phyloP scores from a whole-genome alignment of 2,329 filamentous ascomycete species.

The Hymenoscyphus occultus region DNA sequence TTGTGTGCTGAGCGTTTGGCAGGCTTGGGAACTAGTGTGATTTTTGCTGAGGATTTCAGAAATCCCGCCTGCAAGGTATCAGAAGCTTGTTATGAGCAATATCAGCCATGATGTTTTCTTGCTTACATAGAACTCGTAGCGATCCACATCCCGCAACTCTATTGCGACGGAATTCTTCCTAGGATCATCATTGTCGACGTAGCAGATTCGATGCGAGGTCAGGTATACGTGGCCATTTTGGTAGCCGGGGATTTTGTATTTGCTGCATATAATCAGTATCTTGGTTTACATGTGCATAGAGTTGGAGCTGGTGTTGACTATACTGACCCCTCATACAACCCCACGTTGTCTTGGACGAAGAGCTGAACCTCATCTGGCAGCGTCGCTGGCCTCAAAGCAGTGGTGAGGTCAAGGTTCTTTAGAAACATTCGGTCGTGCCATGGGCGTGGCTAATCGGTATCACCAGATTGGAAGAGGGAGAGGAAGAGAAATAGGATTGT shows the following conservation, averaged over 20 bases:
- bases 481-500: neutral
- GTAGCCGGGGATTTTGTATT: constrained; percentile 90
- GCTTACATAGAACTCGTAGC: constrained; percentile 80
- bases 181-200: constrained; percentile 85
- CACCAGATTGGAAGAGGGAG: neutral
- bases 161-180: constrained; percentile 80
- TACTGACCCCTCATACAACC: constrained; percentile 91
- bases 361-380: constrained; percentile 90
- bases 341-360: constrained; percentile 96
- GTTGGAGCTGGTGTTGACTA: neutral
- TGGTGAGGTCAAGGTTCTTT: constrained; percentile 92
- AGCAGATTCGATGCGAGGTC: constrained; percentile 93
- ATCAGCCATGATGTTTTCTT: neutral
- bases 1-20: constrained; percentile 61
- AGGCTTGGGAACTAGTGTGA: constrained; percentile 83
- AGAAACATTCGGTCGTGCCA: constrained; percentile 85
- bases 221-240: constrained; percentile 96
- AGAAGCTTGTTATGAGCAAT: constrained; percentile 18
- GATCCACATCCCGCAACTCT: constrained; percentile 86
- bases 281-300: neutral
- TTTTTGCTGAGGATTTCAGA: constrained; percentile 89
- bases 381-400: constrained; percentile 88
- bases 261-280: constrained; percentile 50
- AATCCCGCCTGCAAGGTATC: constrained; percentile 68
- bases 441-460: constrained; percentile 15